Evolutionary conservation across 2,329 filamentous ascomycete genomes (phyloP).

Genomic region (Ophiostoma fasciatum): DNA sequence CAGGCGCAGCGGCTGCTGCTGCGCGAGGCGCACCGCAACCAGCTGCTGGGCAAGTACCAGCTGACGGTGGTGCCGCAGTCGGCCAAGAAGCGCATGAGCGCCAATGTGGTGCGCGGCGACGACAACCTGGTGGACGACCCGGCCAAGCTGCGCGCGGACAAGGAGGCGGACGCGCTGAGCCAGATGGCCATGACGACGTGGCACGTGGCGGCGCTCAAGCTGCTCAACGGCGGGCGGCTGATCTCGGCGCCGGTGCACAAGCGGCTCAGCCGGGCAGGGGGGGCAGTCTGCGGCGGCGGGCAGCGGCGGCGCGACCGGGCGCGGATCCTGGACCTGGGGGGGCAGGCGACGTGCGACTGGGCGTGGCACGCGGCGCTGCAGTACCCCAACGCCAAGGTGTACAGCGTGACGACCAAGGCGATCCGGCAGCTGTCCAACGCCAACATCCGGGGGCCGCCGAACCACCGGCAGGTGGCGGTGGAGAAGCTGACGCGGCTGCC

Average conservation of each 20-base stretch:
- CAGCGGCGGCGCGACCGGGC: conserved; percentile 40
- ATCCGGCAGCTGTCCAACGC: conserved; percentile 56
- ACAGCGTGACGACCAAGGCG: conserved; percentile 65
- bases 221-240: conserved; percentile 48
- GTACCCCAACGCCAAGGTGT: conserved; percentile 73
- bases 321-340: conserved; percentile 73
- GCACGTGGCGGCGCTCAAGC: conserved; percentile 46
- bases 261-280: conserved; percentile 36
- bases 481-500: conserved; percentile 66
- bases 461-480: conserved; percentile 74
- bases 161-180: conserved; percentile 63
- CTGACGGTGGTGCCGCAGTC: conserved; percentile 54
- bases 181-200: conserved; percentile 50
- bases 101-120: conserved; percentile 59
- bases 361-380: conserved; percentile 84
- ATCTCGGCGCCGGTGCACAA: conserved; percentile 50
- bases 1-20: conserved; percentile 70
- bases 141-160: conserved; percentile 51
- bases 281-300: conserved; percentile 26
- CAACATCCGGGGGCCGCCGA: conserved; percentile 67
- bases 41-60: conserved; percentile 74
- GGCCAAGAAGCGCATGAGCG: conserved; percentile 56
- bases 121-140: conserved; percentile 48
- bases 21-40: conserved; percentile 57
- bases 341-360: conserved; percentile 79